Evolutionary conservation across 257 asterid genomes (phyloP), one percentile per base, ranked within the genome.

Genomic region (Petunia secreta): DNA sequence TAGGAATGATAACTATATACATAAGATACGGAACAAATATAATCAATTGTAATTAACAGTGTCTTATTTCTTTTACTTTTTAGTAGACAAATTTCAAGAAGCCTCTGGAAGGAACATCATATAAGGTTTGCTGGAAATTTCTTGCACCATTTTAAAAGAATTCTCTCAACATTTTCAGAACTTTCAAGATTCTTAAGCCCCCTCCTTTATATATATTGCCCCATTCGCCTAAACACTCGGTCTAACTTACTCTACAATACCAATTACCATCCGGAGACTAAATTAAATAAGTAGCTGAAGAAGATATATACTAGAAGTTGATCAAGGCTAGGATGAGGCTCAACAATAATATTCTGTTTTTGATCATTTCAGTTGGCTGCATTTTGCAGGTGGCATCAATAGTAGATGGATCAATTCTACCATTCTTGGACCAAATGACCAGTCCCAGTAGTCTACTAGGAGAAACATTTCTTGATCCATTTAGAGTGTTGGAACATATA

Each of bases 401-500:
- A 25, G 40, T 59, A 59, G 73, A 25, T 14, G 76, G 34, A 3
- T 77, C 62, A 43, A 37, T 81, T 50, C 66, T 81, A 13, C 87
- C 87, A 25, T 41, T 69, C 4, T 15, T 55, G 36, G 85, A 84
- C 37, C 82, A 10, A 5, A 16, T 14, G 60, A 25, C 2, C 25
- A 55, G 5, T 55, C 64, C 80, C 0, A 11, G 73, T 5, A 63
- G 38, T 38, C 53, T 82, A 8, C 60, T 68, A 6, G 1, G 73
- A 3, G 81, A 79, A 4, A 34, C 63, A 36, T 54, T 80, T 62
- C 52, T 54, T 16, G 87, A 84, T 50, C 87, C 85, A 50, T 84
- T 84, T 76, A n/a, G 48, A 38, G 44, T 84, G 14, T 82, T 84
- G 2, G 87, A 84, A 78, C 83, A 81, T 3, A n/a, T 77, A 53